Evolutionary conservation across 495 filamentous ascomycete species (phyloP).

Genomic region (Aspergillus indologenus): DNA sequence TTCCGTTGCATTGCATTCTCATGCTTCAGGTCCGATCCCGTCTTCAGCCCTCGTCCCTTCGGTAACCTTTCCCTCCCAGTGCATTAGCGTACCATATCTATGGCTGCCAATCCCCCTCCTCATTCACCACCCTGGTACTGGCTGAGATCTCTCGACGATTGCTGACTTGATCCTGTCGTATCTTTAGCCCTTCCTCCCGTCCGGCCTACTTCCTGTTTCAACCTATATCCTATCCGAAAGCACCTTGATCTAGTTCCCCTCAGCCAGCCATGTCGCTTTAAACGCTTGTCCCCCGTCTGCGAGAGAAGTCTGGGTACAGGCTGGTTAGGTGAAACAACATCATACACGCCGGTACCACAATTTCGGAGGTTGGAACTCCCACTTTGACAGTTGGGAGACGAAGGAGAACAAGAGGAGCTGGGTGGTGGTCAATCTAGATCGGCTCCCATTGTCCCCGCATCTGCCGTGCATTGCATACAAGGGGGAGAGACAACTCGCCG

Average conservation of each 20-base stretch:
- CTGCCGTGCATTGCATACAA: slow-evolving; percentile 25
- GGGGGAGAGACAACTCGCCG: slow-evolving; percentile 16
- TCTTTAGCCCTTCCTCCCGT: slow-evolving; percentile 15
- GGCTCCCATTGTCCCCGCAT: slow-evolving; percentile 10
- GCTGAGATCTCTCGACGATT: slow-evolving; percentile 6
- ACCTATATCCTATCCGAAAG: slow-evolving; percentile 1
- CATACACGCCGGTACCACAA: slow-evolving; percentile 16
- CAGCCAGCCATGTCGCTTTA: slow-evolving; percentile 25
- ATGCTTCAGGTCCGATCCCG: slow-evolving; percentile 14
- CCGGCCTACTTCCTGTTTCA: slow-evolving; percentile 7
- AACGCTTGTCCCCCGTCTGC: slow-evolving; percentile 15
- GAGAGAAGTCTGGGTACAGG: slow-evolving; percentile 14
- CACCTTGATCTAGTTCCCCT: slow-evolving; percentile 8
- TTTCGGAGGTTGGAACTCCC: slow-evolving; percentile 10
- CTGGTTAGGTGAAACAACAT: slow-evolving; percentile 19
- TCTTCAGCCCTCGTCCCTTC: slow-evolving; percentile 13
- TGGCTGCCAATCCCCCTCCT: background rate
- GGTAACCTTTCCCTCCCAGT: slow-evolving; percentile 24
- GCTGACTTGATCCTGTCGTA: slow-evolving; percentile 14
- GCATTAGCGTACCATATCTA: slow-evolving; percentile 21
- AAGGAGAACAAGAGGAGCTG: slow-evolving; percentile 8
- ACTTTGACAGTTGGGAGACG: slow-evolving; percentile 14
- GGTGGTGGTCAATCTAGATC: slow-evolving; percentile 9
- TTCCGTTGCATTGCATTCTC: slow-evolving; percentile 11
- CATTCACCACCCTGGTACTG: slow-evolving; percentile 5